Evolutionary conservation across 768 basidiomycete species (phyloP).

Genomic region (Sistotremastrum suecicum): DNA sequence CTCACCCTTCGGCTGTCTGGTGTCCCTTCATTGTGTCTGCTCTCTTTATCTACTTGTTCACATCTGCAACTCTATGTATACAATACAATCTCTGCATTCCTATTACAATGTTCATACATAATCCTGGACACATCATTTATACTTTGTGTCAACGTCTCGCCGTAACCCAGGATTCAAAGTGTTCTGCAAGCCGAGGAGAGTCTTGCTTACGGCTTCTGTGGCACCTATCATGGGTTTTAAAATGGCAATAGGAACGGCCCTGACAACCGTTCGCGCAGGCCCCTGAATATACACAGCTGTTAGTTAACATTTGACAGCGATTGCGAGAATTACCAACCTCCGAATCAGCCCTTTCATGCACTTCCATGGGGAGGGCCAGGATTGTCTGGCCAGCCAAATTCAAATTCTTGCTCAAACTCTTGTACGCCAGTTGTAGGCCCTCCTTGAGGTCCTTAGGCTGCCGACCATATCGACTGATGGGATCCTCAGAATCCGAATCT

Average conservation of each 20-base stretch:
- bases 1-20: too few relatives aligned
- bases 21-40: background rate
- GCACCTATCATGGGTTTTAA: constrained; percentile 98
- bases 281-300: constrained; percentile 36
- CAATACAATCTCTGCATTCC: background rate
- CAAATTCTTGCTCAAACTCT: constrained; percentile 72
- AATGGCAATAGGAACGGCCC: constrained; percentile 95
- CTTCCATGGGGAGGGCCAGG: constrained; percentile 97
- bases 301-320: background rate
- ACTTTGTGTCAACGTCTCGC: constrained; percentile 83
- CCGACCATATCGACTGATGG: constrained; percentile 82
- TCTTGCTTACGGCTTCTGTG: constrained; percentile 92
- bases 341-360: constrained; percentile 85
- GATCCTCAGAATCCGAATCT: constrained; percentile 34
- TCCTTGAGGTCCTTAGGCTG: constrained; percentile 77
- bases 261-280: constrained; percentile 83
- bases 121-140: constrained; percentile 32
- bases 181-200: constrained; percentile 85
- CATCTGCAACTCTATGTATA: background rate
- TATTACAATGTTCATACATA: background rate
- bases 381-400: constrained; percentile 96
- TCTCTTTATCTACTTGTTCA: background rate
- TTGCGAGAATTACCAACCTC: constrained; percentile 40
- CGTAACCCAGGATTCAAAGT: constrained; percentile 76
- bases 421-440: constrained; percentile 86